Evolutionary conservation across 257 asterid genomes (phyloP), one percentile per base, ranked within the genome.

Genomic region (Forsythia suspensa): DNA sequence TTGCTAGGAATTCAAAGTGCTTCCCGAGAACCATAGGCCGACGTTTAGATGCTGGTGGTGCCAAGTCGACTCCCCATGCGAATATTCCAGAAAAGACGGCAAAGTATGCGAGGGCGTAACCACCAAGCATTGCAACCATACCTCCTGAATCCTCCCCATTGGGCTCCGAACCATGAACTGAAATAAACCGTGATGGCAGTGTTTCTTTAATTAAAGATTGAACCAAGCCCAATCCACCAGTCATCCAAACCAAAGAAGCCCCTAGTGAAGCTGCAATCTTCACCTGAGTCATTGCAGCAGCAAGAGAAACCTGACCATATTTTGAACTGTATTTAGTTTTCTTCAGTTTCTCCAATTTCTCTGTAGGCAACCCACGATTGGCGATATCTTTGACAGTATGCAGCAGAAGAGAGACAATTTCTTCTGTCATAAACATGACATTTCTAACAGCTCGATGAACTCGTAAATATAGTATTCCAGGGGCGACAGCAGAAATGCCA

Each of bases 151-250:
- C 96, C 66, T 83, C 84, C 2, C 80, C 84, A 44, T 72, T 79
- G 42, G 79, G 76, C 57, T 81, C 88, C 0, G 86, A 82, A 61
- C 88, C 91, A 16, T 90, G 96, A 39, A 77, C 80, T 12, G 97
- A 90, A 80, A 96, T 80, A 83, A 96, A 92, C 99, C 97, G 89
- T 0, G 97, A 96, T 0, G 99, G 98, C 42, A 96, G 71, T 1
- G 90, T 88, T 85, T 96, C 99, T 78, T 88, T 90, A 8, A 94
- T 76, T 80, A 96, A 80, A 42, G 93, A 79, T 52, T 91, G 97
- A 13, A 91, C 95, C 39, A 91, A 81, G 73, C 13, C 82, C 29
- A 85, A 75, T 55, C 98, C 98, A 11, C 99, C 99, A 0, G 97
- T 88, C 12, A 96, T 79, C 97, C 98, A 94, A 76, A 94, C 91